phyloP scores from a whole-genome alignment of 2,329 filamentous ascomycete species.

The Davidsoniella eucalypti region DNA sequence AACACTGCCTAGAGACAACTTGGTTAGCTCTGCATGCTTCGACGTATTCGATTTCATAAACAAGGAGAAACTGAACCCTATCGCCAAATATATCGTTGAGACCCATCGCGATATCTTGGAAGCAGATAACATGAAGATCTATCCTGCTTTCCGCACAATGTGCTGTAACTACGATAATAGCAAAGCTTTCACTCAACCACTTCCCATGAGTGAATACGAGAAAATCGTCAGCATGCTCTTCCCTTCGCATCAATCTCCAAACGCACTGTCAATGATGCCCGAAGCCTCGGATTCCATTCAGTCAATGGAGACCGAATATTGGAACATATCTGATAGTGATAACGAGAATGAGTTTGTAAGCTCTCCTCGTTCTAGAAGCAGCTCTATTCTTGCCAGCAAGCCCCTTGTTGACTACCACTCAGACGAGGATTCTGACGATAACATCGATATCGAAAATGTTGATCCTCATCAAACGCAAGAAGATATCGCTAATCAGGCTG shows the following conservation, averaged over 20 bases:
- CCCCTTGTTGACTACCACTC: constrained; percentile 85
- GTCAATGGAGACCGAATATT: constrained; percentile 56
- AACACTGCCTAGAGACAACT: constrained; percentile 81
- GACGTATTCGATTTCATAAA: constrained; percentile 89
- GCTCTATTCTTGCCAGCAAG: constrained; percentile 41
- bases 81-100: constrained; percentile 71
- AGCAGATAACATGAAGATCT: constrained; percentile 65
- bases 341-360: constrained; percentile 13
- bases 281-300: constrained; percentile 3
- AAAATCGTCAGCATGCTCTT: constrained; percentile 6
- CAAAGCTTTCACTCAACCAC: constrained; percentile 38
- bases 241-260: constrained; percentile 6
- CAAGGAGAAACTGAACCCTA: constrained; percentile 61
- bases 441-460: constrained; percentile 38
- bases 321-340: constrained; percentile 63
- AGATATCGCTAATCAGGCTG: background rate
- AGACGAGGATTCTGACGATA: constrained; percentile 55
- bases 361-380: constrained; percentile 5
- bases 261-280: background rate
- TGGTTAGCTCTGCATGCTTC: constrained; percentile 82
- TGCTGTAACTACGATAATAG: constrained; percentile 66
- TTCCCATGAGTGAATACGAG: constrained; percentile 8
- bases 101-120: constrained; percentile 63
- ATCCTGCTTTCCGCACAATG: constrained; percentile 47
- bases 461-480: constrained; percentile 14